Percentiles rank a stretch among this genome's conserved stretches.
These are phyloP conservation scores for Podaxis sp. DNA, from an alignment of 768 basidiomycete genomes.

Conservation along the genomic window DNA sequence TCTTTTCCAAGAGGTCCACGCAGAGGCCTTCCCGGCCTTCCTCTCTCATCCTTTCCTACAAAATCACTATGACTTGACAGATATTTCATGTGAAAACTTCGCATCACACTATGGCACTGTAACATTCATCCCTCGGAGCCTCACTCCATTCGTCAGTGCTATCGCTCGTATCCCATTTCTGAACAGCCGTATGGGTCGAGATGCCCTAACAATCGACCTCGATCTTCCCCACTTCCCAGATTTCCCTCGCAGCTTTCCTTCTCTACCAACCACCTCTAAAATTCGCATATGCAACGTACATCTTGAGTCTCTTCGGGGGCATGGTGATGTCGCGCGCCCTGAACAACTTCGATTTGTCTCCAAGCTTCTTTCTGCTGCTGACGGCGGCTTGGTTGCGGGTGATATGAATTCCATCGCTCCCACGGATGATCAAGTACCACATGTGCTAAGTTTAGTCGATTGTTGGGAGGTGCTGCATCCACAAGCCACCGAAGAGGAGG, in stretches of 20 bases:
- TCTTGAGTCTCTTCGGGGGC: slow-evolving; percentile 9
- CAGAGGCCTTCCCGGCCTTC: neutral
- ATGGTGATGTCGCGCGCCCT: slow-evolving; percentile 6
- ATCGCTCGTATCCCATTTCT: slow-evolving; percentile 2
- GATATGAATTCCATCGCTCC: slow-evolving; percentile 13
- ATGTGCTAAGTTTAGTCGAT: neutral
- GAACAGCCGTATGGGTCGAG: slow-evolving; percentile 11
- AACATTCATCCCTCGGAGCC: neutral
- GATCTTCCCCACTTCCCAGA: slow-evolving; percentile 1
- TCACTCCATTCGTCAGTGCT: slow-evolving; percentile 1
- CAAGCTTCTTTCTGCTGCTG: neutral
- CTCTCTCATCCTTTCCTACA: slow-evolving; percentile 10
- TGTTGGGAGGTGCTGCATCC: slow-evolving; percentile 8
- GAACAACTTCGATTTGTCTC: slow-evolving; percentile 1
- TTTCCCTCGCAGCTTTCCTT: slow-evolving; percentile 6
- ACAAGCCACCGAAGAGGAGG: neutral
- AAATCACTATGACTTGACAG: slow-evolving; percentile 7
- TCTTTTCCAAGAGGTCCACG: slow-evolving; percentile 10
- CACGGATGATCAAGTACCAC: neutral
- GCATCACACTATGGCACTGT: slow-evolving; percentile 2
- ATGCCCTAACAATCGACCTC: slow-evolving; percentile 8
- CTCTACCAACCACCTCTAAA: neutral
- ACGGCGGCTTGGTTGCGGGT: slow-evolving; percentile 11
- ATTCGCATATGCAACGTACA: slow-evolving; percentile 10
- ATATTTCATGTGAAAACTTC: neutral